Conservation (phyloP, 106 monocot genomes). For the Gastrodia elata region DNA sequence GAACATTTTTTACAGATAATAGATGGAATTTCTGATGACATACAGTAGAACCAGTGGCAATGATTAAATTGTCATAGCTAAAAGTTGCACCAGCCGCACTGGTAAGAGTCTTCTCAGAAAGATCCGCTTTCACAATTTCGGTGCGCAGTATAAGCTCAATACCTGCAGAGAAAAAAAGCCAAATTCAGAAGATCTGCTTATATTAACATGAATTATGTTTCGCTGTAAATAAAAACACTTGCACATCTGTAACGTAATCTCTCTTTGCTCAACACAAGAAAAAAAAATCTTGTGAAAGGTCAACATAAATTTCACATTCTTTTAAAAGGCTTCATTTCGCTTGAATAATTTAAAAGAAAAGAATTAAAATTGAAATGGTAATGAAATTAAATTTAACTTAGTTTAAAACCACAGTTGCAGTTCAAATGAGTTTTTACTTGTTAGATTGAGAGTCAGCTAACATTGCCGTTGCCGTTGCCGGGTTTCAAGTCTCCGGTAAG, state of each 20-base stretch:
- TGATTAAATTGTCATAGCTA: constrained; percentile 69
- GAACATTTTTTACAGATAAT: not conserved
- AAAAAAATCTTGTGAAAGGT: not conserved
- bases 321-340: not conserved
- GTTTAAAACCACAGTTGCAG: too few species aligned
- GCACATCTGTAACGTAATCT: not conserved
- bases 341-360: not conserved
- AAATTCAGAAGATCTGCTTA: not conserved
- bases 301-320: not conserved
- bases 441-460: too few species aligned
- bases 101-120: constrained; percentile 61
- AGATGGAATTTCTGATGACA: constrained; percentile 10
- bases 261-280: not conserved
- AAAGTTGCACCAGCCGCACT: constrained; percentile 63
- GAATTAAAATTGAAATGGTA: not conserved
- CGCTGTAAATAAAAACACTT: not conserved
- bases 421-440: too few species aligned
- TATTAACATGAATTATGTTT: not conserved
- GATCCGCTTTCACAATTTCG: constrained; percentile 76
- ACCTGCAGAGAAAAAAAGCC: constrained; percentile 30
- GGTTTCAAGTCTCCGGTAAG: too few species aligned
- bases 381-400: not conserved
- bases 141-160: constrained; percentile 87
- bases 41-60: constrained; percentile 94
- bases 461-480: too few species aligned